A percentile compares a stretch with the other conserved stretches of the same genome.
phyloP scores from a whole-genome alignment of 495 filamentous ascomycete species.

The Hypoxylon fragiforme region DNA sequence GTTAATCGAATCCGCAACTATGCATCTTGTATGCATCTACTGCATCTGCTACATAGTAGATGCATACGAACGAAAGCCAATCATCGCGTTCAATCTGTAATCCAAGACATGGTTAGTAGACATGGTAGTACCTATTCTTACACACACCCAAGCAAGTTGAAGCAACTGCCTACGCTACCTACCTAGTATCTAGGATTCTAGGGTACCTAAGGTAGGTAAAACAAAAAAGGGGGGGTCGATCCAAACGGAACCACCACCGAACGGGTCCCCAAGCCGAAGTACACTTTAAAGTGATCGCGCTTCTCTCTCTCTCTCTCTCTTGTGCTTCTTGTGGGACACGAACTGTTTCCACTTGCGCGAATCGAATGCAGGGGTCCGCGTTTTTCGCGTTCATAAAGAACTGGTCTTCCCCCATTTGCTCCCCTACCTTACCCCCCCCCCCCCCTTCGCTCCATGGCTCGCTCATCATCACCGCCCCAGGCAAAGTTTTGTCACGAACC shows the following conservation, averaged over 20 bases:
- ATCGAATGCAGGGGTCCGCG: constrained; percentile 32
- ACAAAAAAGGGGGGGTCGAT: constrained; percentile 14
- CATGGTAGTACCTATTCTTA: too few species aligned
- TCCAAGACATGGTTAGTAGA: too few species aligned
- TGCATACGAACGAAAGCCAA: constrained; percentile 8
- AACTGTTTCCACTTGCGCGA: constrained; percentile 28
- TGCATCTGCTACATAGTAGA: too few species aligned
- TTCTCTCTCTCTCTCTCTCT: neutral
- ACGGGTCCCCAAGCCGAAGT: neutral
- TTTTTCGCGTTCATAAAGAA: constrained; percentile 35
- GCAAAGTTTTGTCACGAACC: constrained; percentile 18
- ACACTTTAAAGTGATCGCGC: constrained; percentile 5
- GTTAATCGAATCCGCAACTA: constrained; percentile 14
- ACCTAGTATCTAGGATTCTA: too few species aligned
- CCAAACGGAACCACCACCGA: neutral
- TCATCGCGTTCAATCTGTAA: constrained; percentile 21
- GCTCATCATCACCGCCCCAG: constrained; percentile 11
- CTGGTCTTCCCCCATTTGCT: too few species aligned
- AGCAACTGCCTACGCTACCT: too few species aligned
- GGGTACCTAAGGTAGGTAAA: too few species aligned
- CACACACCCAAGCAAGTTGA: too few species aligned
- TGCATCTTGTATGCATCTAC: too few species aligned
- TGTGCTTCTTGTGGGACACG: constrained; percentile 26
- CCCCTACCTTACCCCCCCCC: too few species aligned
- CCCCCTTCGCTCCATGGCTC: constrained; percentile 20